A percentile compares a stretch with the other conserved stretches of the same genome.
phyloP scores from a whole-genome alignment of 139 green algal species.

The Chlamydomonas schloesseri region DNA sequence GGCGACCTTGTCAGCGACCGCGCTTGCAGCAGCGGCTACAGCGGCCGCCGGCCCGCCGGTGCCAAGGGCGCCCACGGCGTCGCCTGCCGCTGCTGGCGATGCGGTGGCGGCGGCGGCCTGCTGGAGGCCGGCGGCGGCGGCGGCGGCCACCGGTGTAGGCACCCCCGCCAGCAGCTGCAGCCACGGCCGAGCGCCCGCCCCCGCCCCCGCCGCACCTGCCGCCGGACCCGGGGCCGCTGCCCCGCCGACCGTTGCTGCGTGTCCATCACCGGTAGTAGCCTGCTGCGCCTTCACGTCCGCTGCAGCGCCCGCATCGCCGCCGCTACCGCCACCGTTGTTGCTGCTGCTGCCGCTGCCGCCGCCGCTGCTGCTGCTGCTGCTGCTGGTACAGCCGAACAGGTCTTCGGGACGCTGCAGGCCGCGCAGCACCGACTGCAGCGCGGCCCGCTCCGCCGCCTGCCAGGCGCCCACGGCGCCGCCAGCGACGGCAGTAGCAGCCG shows the following conservation, averaged over 20 bases:
- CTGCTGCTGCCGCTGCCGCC: neutral
- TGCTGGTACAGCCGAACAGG: neutral
- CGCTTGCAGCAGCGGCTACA: no score
- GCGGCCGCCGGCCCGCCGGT: no score
- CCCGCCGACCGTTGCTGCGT: no score
- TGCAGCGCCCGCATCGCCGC: neutral
- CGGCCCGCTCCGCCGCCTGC: constrained; percentile 17
- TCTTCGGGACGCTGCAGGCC: neutral
- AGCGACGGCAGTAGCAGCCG: no score
- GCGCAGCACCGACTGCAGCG: neutral
- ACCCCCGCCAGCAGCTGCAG: constrained; percentile 13
- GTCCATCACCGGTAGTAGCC: no score
- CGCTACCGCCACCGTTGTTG: neutral
- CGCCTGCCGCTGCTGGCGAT: no score
- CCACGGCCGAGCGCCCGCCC: neutral
- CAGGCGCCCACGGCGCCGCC: neutral
- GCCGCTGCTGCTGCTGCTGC: neutral
- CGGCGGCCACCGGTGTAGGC: neutral
- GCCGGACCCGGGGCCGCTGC: neutral
- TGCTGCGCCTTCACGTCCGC: no score
- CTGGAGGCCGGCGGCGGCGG: no score
- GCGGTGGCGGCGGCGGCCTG: no score
- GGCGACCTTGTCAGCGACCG: no score
- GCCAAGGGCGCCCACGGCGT: no score
- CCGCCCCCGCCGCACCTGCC: neutral